Evolutionary conservation across 2,329 filamentous ascomycete genomes (phyloP), one percentile per base, ranked within the genome.

Genomic region (Dactylellina leptospora): DNA sequence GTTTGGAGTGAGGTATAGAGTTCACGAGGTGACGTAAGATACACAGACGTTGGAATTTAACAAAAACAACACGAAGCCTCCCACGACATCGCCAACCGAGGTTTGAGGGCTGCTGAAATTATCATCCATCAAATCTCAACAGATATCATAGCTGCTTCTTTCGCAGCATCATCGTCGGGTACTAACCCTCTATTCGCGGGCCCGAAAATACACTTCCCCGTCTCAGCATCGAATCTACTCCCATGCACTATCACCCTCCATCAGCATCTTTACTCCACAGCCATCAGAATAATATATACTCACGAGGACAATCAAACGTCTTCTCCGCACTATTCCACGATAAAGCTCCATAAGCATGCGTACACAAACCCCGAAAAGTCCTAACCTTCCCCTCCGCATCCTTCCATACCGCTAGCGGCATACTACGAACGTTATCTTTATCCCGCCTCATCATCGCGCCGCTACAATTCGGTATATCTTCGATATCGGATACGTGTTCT

Each of bases 251-350:
- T n/a, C n/a, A n/a, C n/a, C n/a, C n/a, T n/a, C n/a, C n/a, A n/a
- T n/a, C n/a, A n/a, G n/a, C n/a, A n/a, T n/a, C n/a, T n/a, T n/a
- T n/a, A n/a, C n/a, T n/a, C n/a, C n/a, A n/a, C n/a, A n/a, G n/a
- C n/a, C n/a, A n/a, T n/a, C n/a, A n/a, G n/a, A n/a, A n/a, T n/a
- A n/a, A n/a, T n/a, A n/a, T n/a, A n/a, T n/a, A n/a, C n/a, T n/a
- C n/a, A n/a, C n/a, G n/a, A n/a, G 85, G 84, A 74, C 84, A 86
- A 76, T 86, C 85, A 78, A 82, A 86, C 54, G 80, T 83, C 78
- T 83, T 84, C 77, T 85, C 84, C 0, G 79, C 78, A 3, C 78
- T 74, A 69, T 87, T 87, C 84, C 85, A 87, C 76, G 83, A 84
- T 0, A 86, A 81, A 0, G 86, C 82, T 0, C 83, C 85, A 63